Evolutionary conservation across 306 rosid genomes (phyloP).

Genomic region (Vigna radiata): DNA sequence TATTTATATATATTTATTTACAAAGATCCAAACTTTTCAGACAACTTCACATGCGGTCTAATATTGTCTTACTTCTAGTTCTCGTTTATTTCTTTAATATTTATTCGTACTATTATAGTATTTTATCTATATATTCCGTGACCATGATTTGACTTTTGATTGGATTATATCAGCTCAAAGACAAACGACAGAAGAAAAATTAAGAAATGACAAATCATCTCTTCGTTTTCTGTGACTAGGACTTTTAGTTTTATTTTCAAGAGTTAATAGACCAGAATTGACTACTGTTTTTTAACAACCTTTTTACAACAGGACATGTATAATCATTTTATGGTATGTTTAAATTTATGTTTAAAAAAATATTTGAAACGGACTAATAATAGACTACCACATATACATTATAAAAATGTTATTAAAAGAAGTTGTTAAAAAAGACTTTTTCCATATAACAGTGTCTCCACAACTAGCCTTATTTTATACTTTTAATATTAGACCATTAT

Average conservation of each 20-base stretch:
- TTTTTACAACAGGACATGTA: too few relatives aligned
- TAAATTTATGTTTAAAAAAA: too few relatives aligned
- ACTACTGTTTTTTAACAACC: too few relatives aligned
- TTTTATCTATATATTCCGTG: background rate
- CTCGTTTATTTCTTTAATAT: background rate
- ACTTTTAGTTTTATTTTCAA: background rate
- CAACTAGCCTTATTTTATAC: background rate
- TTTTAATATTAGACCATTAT: background rate
- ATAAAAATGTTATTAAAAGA: too few relatives aligned
- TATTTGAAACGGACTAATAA: too few relatives aligned
- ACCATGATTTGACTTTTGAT: background rate
- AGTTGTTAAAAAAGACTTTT: too few relatives aligned
- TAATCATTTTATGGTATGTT: too few relatives aligned
- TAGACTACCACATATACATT: too few relatives aligned
- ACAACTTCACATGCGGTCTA: conserved; percentile 20
- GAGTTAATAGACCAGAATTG: background rate
- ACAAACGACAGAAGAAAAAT: background rate
- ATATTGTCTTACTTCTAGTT: background rate
- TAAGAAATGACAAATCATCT: background rate
- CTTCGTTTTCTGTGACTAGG: background rate
- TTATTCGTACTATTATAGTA: background rate
- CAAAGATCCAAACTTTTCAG: background rate
- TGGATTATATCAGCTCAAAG: background rate
- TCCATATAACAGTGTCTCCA: too few relatives aligned
- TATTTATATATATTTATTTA: background rate